phyloP scores from a whole-genome alignment of 805 yeast species.

The Cyberlindnera samutprakarnensis region DNA sequence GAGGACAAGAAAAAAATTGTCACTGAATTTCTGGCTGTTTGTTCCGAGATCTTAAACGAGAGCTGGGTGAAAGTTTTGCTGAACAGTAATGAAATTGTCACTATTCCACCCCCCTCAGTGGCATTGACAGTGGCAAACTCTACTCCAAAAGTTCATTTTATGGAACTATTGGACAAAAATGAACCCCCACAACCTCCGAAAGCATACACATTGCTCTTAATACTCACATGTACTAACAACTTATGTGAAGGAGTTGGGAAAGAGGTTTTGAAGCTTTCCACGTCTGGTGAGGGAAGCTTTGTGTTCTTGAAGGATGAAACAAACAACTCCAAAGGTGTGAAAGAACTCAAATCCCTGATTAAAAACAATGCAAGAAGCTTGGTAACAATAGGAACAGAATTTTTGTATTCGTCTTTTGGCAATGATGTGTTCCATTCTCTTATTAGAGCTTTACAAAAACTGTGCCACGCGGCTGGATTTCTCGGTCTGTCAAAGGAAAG shows the following conservation, averaged over 20 bases:
- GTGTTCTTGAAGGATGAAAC: conserved; percentile 13
- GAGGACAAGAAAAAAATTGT: conserved; percentile 55
- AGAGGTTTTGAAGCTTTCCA: conserved; percentile 37
- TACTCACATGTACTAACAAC: conserved; percentile 43
- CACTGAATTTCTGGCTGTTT: conserved; percentile 42
- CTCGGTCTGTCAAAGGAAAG: conserved; percentile 50
- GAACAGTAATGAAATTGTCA: conserved; percentile 26
- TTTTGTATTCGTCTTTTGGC: conserved; percentile 62
- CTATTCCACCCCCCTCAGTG: conserved; percentile 15
- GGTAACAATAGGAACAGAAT: conserved; percentile 38
- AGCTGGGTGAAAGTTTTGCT: conserved; percentile 25
- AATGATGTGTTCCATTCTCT: conserved; percentile 58
- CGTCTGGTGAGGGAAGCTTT: conserved; percentile 8
- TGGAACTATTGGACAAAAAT: conserved; percentile 74
- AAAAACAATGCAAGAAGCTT: conserved; percentile 31
- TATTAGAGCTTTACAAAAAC: conserved; percentile 69
- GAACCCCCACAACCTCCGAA: conserved; percentile 68
- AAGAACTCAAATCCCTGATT: conserved; percentile 21
- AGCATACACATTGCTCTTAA: conserved; percentile 53
- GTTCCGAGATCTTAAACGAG: conserved; percentile 28
- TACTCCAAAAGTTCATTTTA: conserved; percentile 42
- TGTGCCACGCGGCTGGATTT: conserved; percentile 78
- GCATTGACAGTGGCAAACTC: conserved; percentile 38
- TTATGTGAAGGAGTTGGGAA: conserved; percentile 65
- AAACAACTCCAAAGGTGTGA: conserved; percentile 2